Evolutionary conservation across 1,139 yeast genomes (phyloP).

Genomic region (Trichomonascaceae sp.): DNA sequence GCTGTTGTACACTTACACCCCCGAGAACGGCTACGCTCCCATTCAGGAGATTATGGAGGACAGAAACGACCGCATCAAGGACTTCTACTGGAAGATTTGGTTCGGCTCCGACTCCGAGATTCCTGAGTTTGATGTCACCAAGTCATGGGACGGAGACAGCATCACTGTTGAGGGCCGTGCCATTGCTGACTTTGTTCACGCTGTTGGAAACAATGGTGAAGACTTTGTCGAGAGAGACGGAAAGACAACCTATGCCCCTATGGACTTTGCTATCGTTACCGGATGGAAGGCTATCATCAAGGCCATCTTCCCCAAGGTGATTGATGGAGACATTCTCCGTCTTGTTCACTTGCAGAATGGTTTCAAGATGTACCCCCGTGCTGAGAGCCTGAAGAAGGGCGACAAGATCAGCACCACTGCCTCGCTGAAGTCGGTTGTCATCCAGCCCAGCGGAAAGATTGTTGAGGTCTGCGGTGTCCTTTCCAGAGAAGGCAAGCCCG

Average conservation of each 20-base stretch:
- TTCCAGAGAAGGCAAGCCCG: constrained; percentile 60
- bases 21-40: constrained; percentile 89
- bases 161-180: constrained; percentile 61
- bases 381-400: constrained; percentile 77
- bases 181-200: constrained; percentile 88
- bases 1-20: constrained; percentile 65
- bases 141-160: constrained; percentile 55
- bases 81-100: constrained; percentile 97
- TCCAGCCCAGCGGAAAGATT: constrained; percentile 86
- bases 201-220: constrained; percentile 90
- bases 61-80: constrained; percentile 86
- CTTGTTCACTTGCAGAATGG: constrained; percentile 93
- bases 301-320: constrained; percentile 90
- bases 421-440: constrained; percentile 74
- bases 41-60: constrained; percentile 80
- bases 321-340: constrained; percentile 91
- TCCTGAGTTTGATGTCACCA: constrained; percentile 45
- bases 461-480: constrained; percentile 93
- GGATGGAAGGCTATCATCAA: constrained; percentile 98
- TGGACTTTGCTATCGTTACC: constrained; percentile 97
- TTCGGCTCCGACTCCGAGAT: constrained; percentile 52
- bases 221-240: constrained; percentile 87
- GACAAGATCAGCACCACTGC: constrained; percentile 78
- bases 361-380: constrained; percentile 87
- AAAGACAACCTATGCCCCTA: constrained; percentile 80